Base-by-base conservation (phyloP, 2,329 filamentous ascomycete genomes). In the Curvularia hawaiiensis region DNA sequence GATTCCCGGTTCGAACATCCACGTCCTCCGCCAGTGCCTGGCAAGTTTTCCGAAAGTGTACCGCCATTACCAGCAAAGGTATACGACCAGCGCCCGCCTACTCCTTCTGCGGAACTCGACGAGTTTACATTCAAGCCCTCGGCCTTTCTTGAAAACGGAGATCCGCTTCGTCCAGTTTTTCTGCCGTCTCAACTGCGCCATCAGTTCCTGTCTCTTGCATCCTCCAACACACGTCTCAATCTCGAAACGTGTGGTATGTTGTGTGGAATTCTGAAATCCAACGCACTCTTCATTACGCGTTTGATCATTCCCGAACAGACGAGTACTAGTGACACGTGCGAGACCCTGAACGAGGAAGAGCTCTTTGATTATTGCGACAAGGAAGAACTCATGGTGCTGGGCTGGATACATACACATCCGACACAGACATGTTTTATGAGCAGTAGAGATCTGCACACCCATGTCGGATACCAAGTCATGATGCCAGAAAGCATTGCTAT, bases 381-480 rank as follows among this genome's bases (percentile, higher is more conserved):
- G 5, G 86, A 96, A 70, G 90, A 96, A 59, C 78, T 98, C 35
- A 85, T 97, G 75, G 87, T 96, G 52, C 83, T 97, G 5, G 94
- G 94, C 39, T 99, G 95, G 95, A 99, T 99, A 60, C 95, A 99
- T 74, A 99, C 95, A 0, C 95, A 99, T 75, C 95, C 95, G 0
- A 92, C 90, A 0, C 95, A 99, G 78, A 96, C 92, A 0, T 99
- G 95, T 77, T 99, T 99, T 75, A 96, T 99, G 91, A 97, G 92
- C 73, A 95, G 90, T 48, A 83, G 94, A 49, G 95, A 99, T 72
- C 74, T 98, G 64, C 95, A 99, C 73, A 99, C 96, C 0, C 94
- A 97, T 72, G 88, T 89, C 3, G 92, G 92, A 11, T 98, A 97
- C 74, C 95, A 99, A 77, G 88, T 95, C 58, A 97, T 97, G 92